Conservation (phyloP, 306 rosid genomes). For the Luffa aegyptiaca region DNA sequence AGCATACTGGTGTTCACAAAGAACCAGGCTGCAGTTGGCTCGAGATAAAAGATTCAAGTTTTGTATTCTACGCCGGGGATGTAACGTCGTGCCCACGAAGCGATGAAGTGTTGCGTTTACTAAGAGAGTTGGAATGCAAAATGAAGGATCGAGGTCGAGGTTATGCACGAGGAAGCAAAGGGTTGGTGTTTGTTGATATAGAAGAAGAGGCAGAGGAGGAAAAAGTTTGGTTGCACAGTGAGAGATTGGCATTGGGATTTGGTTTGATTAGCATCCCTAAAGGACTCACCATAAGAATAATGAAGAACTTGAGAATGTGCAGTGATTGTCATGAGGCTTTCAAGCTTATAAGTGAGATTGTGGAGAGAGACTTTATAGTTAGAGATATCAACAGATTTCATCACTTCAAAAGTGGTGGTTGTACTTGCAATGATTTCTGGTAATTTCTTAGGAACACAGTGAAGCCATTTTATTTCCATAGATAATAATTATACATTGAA, state of each 20-base stretch:
- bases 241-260: constrained; percentile 78
- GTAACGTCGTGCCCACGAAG: constrained; percentile 27
- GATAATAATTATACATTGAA: neutral
- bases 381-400: constrained; percentile 84
- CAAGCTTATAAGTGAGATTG: constrained; percentile 69
- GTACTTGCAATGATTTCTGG: constrained; percentile 66
- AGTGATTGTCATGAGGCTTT: constrained; percentile 63
- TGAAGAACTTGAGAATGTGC: constrained; percentile 88
- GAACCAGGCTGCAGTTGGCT: constrained; percentile 90
- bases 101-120: constrained; percentile 31
- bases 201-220: constrained; percentile 68
- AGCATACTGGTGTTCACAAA: constrained; percentile 41
- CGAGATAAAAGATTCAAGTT: constrained; percentile 53
- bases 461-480: neutral
- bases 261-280: constrained; percentile 53
- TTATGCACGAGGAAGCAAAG: constrained; percentile 45
- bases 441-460: constrained; percentile 6
- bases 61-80: constrained; percentile 63
- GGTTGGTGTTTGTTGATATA: constrained; percentile 63
- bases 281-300: constrained; percentile 58
- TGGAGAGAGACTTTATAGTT: constrained; percentile 56
- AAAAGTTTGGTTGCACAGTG: constrained; percentile 63
- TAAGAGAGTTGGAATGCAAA: constrained; percentile 45
- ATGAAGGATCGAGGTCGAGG: constrained; percentile 77
- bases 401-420: constrained; percentile 54